Conservation (phyloP, 306 rosid species). For the Myrica gale region DNA sequence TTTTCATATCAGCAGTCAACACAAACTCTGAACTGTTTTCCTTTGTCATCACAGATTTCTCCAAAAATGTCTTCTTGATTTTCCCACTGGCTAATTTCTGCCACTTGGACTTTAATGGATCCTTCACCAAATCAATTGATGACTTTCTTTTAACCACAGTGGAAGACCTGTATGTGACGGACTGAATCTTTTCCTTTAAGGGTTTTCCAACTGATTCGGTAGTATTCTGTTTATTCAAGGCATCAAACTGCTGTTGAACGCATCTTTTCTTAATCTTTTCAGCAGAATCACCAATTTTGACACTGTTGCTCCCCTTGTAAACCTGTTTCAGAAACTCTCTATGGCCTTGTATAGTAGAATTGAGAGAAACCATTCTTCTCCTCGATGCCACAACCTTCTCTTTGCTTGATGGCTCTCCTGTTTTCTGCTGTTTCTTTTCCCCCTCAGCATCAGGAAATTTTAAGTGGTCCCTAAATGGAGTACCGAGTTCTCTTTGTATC, state of each 20-base stretch:
- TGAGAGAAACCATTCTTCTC: slow-evolving; percentile 17
- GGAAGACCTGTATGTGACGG: slow-evolving; percentile 10
- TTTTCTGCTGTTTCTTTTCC: slow-evolving; percentile 20
- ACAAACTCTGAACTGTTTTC: slow-evolving; percentile 15
- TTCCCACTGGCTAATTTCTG: slow-evolving; percentile 23
- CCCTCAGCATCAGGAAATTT: slow-evolving; percentile 42
- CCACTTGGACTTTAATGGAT: slow-evolving; percentile 16
- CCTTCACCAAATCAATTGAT: slow-evolving; percentile 21
- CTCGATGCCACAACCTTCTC: slow-evolving; percentile 24
- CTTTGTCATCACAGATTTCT: slow-evolving; percentile 27
- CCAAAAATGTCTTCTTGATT: slow-evolving; percentile 18
- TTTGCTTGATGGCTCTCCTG: slow-evolving; percentile 20
- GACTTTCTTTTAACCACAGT: slow-evolving; percentile 19
- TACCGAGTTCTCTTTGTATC: slow-evolving; percentile 33
- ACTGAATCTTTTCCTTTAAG: slow-evolving; percentile 27
- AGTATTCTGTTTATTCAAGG: slow-evolving; percentile 21
- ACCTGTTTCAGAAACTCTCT: slow-evolving; percentile 12
- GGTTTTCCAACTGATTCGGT: slow-evolving; percentile 22
- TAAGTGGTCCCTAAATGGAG: slow-evolving; percentile 55
- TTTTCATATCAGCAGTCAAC: slow-evolving; percentile 32
- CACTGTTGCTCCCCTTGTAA: slow-evolving; percentile 10
- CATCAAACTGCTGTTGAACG: slow-evolving; percentile 19
- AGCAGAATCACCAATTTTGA: slow-evolving; percentile 29
- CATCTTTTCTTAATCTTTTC: slow-evolving; percentile 23
- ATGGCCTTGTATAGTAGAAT: slow-evolving; percentile 19